Conservation (phyloP, 495 filamentous ascomycete genomes). For the Platismatia glauca region DNA sequence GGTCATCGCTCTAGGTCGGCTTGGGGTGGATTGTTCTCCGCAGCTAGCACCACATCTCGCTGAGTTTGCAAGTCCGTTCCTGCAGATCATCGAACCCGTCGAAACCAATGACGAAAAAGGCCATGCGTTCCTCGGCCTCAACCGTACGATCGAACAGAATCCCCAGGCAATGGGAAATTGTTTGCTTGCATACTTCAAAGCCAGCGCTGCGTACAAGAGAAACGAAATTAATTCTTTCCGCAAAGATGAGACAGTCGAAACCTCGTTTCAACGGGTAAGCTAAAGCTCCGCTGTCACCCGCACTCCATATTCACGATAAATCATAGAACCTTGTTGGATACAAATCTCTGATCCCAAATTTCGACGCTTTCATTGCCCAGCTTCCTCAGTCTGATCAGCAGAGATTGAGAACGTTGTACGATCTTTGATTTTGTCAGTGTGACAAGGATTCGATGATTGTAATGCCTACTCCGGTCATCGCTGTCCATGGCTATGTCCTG, state of each 20-base stretch:
- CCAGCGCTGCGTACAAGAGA: conserved; percentile 65
- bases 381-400: conserved; percentile 55
- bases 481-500: neutral
- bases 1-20: conserved; percentile 80
- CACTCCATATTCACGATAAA: conserved; percentile 16
- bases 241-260: conserved; percentile 43
- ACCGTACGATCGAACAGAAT: conserved; percentile 72
- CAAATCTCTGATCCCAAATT: conserved; percentile 75
- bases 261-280: conserved; percentile 45
- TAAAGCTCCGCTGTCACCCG: neutral
- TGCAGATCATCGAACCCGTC: conserved; percentile 72
- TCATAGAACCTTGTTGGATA: conserved; percentile 73
- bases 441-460: neutral
- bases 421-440: conserved; percentile 8
- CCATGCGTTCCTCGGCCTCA: conserved; percentile 85
- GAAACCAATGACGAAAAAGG: conserved; percentile 91
- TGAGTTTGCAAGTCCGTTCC: conserved; percentile 70
- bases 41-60: conserved; percentile 72
- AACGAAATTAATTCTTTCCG: conserved; percentile 40
- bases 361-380: conserved; percentile 66
- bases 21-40: conserved; percentile 74
- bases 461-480: neutral
- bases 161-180: conserved; percentile 86
- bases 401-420: conserved; percentile 37
- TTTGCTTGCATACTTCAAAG: conserved; percentile 70